Evolutionary conservation across 2,329 filamentous ascomycete species (phyloP), one percentile per base, ranked within the genome.

Genomic region (Neospermospora avenae): DNA sequence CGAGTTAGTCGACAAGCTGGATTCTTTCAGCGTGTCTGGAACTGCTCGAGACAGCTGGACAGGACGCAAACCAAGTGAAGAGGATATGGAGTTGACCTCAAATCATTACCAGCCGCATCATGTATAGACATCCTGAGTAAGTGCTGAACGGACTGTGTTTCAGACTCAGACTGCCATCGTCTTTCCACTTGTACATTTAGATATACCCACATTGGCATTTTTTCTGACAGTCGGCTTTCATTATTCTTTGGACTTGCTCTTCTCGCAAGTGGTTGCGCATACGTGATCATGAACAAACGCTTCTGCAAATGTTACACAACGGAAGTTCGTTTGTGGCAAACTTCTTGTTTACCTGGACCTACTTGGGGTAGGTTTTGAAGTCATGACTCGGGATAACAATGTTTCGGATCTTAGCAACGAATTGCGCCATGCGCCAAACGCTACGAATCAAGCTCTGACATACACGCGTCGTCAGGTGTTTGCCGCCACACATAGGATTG

Each of bases 1-100:
- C 70, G 87, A 95, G 74, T 77, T 99, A 46, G 57, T 62, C 22
- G 61, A 67, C 31, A 67, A 68, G 37, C 60, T 64, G 16, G 52
- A 64, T 14, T 46, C 61, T 18, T 67, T 70, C 53, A 49, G 34
- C 24, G 52, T 58, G 18, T 49, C 63, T 20, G 55, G 35, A 18
- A 39, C 34, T 41, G 54, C 51, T n/a, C 11, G 52, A 18, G 10
- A 39, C n/a, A 37, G 46, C 35, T 71, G 68, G 69, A 67, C 64
- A 42, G 70, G 69, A 44, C 55, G 58, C 41, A 58, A 65, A 18
- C 69, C 69, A 31, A 68, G 57, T 16, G 62, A 65, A 44, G 65
- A 70, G 39, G 65, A 67, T 25, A 48, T 67, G 39, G 42, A 58
- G 10, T 34, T 57, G 16, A 57, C 55, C 22, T 59, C 39, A 28